These are phyloP conservation scores for Geotrichum fermentans DNA, from an alignment of 1,139 yeast genomes.

Conservation along the genomic window DNA sequence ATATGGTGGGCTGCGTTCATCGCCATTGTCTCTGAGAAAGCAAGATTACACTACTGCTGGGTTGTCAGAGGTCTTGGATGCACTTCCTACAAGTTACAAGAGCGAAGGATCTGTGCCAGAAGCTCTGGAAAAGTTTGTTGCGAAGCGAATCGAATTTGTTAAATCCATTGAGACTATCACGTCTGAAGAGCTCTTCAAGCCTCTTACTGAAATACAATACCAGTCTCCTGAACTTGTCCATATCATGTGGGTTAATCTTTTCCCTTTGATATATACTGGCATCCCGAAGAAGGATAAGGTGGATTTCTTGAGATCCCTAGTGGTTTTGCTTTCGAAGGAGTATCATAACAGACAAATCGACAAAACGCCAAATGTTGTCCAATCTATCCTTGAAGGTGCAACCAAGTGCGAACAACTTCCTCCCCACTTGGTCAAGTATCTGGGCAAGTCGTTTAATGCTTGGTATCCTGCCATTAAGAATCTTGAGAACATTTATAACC, in stretches of 20 bases:
- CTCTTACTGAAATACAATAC: slow-evolving; percentile 77
- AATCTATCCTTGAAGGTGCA: slow-evolving; percentile 70
- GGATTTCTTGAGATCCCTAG: slow-evolving; percentile 76
- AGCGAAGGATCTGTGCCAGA: slow-evolving; percentile 24
- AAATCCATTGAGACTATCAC: slow-evolving; percentile 42
- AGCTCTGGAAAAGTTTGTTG: slow-evolving; percentile 41
- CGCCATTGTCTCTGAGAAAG: slow-evolving; percentile 44
- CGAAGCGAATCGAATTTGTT: slow-evolving; percentile 52
- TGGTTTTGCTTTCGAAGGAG: slow-evolving; percentile 77
- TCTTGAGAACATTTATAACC: slow-evolving; percentile 68
- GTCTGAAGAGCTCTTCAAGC: slow-evolving; percentile 59
- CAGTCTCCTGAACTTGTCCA: slow-evolving; percentile 77
- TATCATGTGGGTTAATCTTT: slow-evolving; percentile 76
- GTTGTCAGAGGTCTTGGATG: slow-evolving; percentile 46
- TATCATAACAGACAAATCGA: slow-evolving; percentile 88
- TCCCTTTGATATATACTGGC: slow-evolving; percentile 72
- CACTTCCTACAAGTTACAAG: slow-evolving; percentile 26
- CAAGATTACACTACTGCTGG: slow-evolving; percentile 56
- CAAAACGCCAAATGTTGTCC: slow-evolving; percentile 80
- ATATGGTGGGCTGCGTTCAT: slow-evolving; percentile 64
- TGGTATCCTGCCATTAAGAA: slow-evolving; percentile 89
- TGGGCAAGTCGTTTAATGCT: slow-evolving; percentile 81
- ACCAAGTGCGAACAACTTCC: slow-evolving; percentile 69
- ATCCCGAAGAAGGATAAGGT: slow-evolving; percentile 75
- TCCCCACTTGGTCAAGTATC: slow-evolving; percentile 85